Evolutionary conservation across 352 stramenopile genomes (phyloP).

Genomic region (Phytophthora pluvialis): DNA sequence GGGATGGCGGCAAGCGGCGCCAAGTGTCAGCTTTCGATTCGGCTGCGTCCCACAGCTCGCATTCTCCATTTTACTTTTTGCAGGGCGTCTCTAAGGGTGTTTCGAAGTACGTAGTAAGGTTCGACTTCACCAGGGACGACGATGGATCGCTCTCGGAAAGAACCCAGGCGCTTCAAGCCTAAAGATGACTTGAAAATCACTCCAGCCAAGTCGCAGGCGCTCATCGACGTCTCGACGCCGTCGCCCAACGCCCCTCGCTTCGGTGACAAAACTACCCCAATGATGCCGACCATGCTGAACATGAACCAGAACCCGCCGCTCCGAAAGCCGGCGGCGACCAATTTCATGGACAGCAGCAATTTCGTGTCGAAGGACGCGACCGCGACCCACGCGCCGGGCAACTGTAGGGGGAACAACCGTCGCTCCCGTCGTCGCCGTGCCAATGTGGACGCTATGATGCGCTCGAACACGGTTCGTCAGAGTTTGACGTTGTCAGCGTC

Average conservation of each 20-base stretch:
- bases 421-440: conserved; percentile 48
- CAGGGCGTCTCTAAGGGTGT: conserved; percentile 11
- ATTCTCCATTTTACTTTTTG: conserved; percentile 32
- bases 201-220: conserved; percentile 58
- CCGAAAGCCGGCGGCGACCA: conserved; percentile 44
- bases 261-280: conserved; percentile 23
- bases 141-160: conserved; percentile 49
- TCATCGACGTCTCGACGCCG: conserved; percentile 71
- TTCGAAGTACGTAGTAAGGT: background rate
- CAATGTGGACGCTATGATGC: conserved; percentile 78
- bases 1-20: conserved; percentile 8
- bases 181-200: conserved; percentile 53
- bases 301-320: conserved; percentile 39
- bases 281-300: conserved; percentile 33
- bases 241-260: conserved; percentile 38
- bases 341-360: conserved; percentile 65
- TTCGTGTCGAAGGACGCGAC: conserved; percentile 48
- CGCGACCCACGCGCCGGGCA: conserved; percentile 37
- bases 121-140: background rate
- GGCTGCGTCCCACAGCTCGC: background rate
- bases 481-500: conserved; percentile 53
- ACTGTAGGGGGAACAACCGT: conserved; percentile 24
- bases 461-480: conserved; percentile 64
- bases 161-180: conserved; percentile 29
- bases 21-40: conserved; percentile 7